phyloP scores from a whole-genome alignment of 1,139 yeast species.

The Chernovozyma aurita region DNA sequence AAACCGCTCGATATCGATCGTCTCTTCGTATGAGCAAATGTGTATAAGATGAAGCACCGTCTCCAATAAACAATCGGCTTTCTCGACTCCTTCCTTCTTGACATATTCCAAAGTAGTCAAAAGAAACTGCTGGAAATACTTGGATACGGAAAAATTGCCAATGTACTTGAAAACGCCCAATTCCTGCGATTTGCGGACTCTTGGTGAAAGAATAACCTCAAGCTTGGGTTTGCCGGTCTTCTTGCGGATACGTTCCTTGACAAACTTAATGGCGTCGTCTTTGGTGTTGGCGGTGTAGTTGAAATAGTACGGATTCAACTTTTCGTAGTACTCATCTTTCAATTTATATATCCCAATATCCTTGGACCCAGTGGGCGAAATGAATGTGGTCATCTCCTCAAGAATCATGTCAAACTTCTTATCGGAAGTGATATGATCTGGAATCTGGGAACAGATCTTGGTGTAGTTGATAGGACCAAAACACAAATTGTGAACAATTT shows the following conservation, averaged over 20 bases:
- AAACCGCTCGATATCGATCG: conserved; percentile 22
- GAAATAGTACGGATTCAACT: conserved; percentile 77
- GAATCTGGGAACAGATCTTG: conserved; percentile 62
- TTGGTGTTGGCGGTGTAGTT: conserved; percentile 74
- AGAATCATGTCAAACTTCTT: conserved; percentile 70
- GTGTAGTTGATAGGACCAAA: conserved; percentile 72
- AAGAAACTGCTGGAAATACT: conserved; percentile 49
- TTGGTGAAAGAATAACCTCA: conserved; percentile 52
- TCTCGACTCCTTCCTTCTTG: conserved; percentile 29
- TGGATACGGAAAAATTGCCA: conserved; percentile 47
- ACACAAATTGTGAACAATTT: conserved; percentile 74
- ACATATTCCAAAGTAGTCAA: conserved; percentile 46
- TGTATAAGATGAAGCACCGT: conserved; percentile 68
- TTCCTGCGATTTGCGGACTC: conserved; percentile 18
- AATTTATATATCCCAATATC: conserved; percentile 70
- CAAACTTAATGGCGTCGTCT: conserved; percentile 67
- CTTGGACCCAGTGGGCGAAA: conserved; percentile 58
- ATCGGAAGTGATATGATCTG: conserved; percentile 71
- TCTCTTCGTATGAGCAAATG: conserved; percentile 37
- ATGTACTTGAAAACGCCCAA: conserved; percentile 31
- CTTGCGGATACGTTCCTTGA: conserved; percentile 36
- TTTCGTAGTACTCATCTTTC: conserved; percentile 50
- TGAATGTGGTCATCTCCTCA: conserved; percentile 53
- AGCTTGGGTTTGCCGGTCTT: conserved; percentile 28
- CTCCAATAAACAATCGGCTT: conserved; percentile 53